Evolutionary conservation across 805 yeast genomes (phyloP), one percentile per base, ranked within the genome.

Genomic region (Saturnispora diversa): DNA sequence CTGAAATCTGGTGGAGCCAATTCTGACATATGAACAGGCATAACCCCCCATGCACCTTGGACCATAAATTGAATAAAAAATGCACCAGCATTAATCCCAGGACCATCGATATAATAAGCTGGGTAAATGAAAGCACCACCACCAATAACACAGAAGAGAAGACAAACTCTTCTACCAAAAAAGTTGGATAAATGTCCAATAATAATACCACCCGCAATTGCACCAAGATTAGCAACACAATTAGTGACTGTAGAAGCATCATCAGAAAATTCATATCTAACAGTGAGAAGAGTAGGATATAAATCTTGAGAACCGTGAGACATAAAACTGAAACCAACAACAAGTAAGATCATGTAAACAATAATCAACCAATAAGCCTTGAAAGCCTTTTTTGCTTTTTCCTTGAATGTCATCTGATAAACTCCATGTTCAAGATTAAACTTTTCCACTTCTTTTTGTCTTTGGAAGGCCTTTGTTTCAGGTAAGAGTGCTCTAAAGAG

Each of bases 11-110:
- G 77, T 43, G 79, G 79, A 30, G 80, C 68, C 46, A 79, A 64
- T 57, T 76, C 83, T 3, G 76, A 65, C 40, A 78, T 60, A 56
- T 77, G 80, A 43, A 75, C 66, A 39, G 84, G 84, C 39, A 72
- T 65, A 31, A 75, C 77, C 50, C 84, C 84, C 79, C 81, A 78
- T 20, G 78, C 75, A 51, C 84, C 84, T 60, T 76, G 82, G 39
- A 78, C 82, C 44, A 70, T 73, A 52, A 72, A 72, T 53, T 77
- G 83, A 44, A 77, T 58, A 60, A 74, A 75, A 55, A 77, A 76
- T 1, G 63, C 81, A 46, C 78, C 80, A 0, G 78, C 80, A 48
- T 71, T 70, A 43, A 73, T 68, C n/a, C 69, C 77, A 29, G 62
- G 59, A 26, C 57, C 56, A 34, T 59, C 42, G 51, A 72, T 52